Percentiles rank a stretch among this genome's conserved stretches.
phyloP scores from a whole-genome alignment of 2,329 filamentous ascomycete species.

The Onygenales sp. region DNA sequence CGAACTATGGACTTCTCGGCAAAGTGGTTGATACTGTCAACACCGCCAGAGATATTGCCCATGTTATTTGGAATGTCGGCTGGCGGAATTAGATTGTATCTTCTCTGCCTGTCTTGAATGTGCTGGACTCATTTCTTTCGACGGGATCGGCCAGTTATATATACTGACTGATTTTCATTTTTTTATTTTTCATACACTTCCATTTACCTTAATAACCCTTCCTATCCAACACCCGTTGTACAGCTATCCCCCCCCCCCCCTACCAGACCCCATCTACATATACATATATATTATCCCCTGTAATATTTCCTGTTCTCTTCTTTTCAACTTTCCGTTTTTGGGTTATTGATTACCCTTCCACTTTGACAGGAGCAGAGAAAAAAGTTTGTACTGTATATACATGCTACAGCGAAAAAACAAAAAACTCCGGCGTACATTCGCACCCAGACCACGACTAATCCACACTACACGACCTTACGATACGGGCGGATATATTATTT shows the following conservation, averaged over 20 bases:
- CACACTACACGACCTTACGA: not conserved
- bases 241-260: too few species aligned
- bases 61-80: conserved; percentile 19
- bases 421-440: too few species aligned
- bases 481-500: not conserved
- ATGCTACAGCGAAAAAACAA: not conserved
- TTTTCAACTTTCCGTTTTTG: not conserved
- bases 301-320: too few species aligned
- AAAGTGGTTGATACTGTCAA: conserved; percentile 14
- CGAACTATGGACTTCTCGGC: conserved; percentile 9
- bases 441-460: not conserved
- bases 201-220: too few species aligned
- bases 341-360: not conserved
- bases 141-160: too few species aligned
- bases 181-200: too few species aligned
- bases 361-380: not conserved
- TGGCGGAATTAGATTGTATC: conserved; percentile 10
- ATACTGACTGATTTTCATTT: too few species aligned
- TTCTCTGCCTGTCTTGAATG: too few species aligned
- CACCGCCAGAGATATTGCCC: conserved; percentile 15
- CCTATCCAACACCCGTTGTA: too few species aligned
- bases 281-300: too few species aligned
- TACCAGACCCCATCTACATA: too few species aligned
- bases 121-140: too few species aligned
- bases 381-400: not conserved